Evolutionary conservation across 2,329 filamentous ascomycete species (phyloP).

Genomic region (Penicillium sp.): DNA sequence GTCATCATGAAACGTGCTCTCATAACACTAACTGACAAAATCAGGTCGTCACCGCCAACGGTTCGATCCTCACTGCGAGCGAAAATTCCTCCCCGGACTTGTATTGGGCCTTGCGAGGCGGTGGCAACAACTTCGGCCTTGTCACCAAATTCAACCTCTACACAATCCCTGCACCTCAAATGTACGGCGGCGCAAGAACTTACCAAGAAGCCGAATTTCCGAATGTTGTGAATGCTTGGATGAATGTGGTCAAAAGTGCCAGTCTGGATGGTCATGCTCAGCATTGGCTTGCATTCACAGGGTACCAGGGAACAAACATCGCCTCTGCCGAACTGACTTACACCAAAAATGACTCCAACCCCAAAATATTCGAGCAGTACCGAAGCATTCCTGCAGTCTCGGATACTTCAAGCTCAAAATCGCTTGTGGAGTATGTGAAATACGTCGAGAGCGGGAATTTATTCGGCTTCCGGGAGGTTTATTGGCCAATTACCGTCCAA

Average conservation of each 20-base stretch:
- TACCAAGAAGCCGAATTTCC: conserved; percentile 33
- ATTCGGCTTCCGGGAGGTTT: conserved; percentile 34
- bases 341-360: conserved; percentile 36
- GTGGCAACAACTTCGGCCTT: conserved; percentile 43
- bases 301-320: conserved; percentile 27
- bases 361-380: conserved; percentile 43
- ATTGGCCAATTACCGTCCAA: conserved; percentile 36
- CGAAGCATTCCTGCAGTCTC: conserved; percentile 32
- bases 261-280: conserved; percentile 38
- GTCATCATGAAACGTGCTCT: no score
- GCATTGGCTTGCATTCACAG: conserved; percentile 37
- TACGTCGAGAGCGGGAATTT: conserved; percentile 38
- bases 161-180: conserved; percentile 37
- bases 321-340: conserved; percentile 41
- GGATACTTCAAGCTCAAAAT: conserved; percentile 33
- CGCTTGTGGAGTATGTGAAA: conserved; percentile 35
- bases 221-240: conserved; percentile 34
- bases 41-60: conserved; percentile 29
- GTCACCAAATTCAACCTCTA: conserved; percentile 45
- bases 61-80: conserved; percentile 37
- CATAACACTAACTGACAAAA: background rate
- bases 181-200: conserved; percentile 43
- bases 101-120: conserved; percentile 45
- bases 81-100: conserved; percentile 35
- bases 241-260: conserved; percentile 33